Evolutionary conservation across 2,329 filamentous ascomycete species (phyloP).

Genomic region (Penicillium psychrosexuale): DNA sequence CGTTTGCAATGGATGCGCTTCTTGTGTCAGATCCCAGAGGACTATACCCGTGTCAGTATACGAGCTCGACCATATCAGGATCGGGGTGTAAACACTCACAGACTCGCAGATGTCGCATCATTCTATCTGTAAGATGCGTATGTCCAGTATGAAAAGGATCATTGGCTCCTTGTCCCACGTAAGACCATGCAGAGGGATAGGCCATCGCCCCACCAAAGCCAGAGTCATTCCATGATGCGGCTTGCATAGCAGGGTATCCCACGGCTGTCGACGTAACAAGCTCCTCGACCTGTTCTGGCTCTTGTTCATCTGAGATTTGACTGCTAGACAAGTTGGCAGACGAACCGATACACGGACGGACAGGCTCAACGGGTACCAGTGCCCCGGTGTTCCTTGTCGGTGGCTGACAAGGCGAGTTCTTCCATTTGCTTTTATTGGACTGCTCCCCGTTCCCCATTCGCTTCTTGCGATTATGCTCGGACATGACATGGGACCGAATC

Average conservation of each 20-base stretch:
- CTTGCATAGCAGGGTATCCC: conserved; percentile 7
- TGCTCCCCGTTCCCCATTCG: conserved; percentile 39
- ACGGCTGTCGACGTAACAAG: conserved; percentile 6
- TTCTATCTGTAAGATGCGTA: conserved; percentile 37
- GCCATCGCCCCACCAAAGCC: conserved; percentile 13
- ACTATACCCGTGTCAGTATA: conserved; percentile 24
- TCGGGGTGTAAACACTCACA: conserved; percentile 26
- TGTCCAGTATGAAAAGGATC: conserved; percentile 39
- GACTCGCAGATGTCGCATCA: conserved; percentile 37
- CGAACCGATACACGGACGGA: conserved; percentile 1
- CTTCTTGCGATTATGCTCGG: conserved; percentile 44
- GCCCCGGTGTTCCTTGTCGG: conserved; percentile 23
- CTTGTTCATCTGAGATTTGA: conserved; percentile 10
- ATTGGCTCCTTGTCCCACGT: conserved; percentile 31
- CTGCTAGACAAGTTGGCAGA: conserved; percentile 2
- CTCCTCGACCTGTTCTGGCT: conserved; percentile 14
- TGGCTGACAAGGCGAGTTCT: conserved; percentile 37
- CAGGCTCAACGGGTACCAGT: conserved; percentile 6
- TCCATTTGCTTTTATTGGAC: conserved; percentile 40
- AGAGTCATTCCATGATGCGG: conserved; percentile 14
- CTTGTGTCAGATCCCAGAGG: conserved; percentile 35
- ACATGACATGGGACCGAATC: conserved; percentile 45
- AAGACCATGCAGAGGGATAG: conserved; percentile 24
- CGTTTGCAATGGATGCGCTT: conserved; percentile 36
- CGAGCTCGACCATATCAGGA: background rate